Evolutionary conservation across 495 filamentous ascomycete genomes (phyloP).

Genomic region (Xylaria intraflava): DNA sequence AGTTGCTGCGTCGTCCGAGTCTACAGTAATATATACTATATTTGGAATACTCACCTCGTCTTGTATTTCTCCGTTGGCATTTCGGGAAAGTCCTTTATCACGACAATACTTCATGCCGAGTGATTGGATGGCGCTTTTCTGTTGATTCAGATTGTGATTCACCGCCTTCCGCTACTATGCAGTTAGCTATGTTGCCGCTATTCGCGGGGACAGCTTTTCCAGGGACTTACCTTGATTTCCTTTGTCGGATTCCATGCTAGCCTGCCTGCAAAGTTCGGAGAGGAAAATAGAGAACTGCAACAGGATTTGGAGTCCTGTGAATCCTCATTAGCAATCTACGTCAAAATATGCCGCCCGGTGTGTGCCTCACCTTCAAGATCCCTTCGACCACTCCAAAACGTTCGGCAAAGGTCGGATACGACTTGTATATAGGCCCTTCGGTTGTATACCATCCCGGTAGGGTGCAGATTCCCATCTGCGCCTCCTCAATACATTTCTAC

Average conservation of each 20-base stretch:
- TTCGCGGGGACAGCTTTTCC: background rate
- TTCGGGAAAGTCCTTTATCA: background rate
- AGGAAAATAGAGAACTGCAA: background rate
- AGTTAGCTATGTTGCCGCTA: background rate
- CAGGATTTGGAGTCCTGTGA: background rate
- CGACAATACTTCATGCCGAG: background rate
- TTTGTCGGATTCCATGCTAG: conserved; percentile 1
- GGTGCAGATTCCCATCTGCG: background rate
- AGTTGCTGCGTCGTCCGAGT: background rate
- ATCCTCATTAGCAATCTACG: background rate
- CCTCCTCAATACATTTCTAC: background rate
- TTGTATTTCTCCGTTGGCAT: background rate
- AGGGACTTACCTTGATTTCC: background rate
- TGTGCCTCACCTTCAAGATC: background rate
- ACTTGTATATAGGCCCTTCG: background rate
- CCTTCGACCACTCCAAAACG: background rate
- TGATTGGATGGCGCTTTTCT: background rate
- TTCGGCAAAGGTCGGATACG: background rate
- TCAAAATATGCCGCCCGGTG: background rate
- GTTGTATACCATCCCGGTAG: background rate
- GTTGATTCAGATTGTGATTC: background rate
- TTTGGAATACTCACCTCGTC: background rate
- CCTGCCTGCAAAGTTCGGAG: background rate
- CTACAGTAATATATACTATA: background rate
- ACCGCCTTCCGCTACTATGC: background rate